These are phyloP conservation scores for Glycine soja DNA, from an alignment of 306 rosid species.

Conservation along the genomic window DNA sequence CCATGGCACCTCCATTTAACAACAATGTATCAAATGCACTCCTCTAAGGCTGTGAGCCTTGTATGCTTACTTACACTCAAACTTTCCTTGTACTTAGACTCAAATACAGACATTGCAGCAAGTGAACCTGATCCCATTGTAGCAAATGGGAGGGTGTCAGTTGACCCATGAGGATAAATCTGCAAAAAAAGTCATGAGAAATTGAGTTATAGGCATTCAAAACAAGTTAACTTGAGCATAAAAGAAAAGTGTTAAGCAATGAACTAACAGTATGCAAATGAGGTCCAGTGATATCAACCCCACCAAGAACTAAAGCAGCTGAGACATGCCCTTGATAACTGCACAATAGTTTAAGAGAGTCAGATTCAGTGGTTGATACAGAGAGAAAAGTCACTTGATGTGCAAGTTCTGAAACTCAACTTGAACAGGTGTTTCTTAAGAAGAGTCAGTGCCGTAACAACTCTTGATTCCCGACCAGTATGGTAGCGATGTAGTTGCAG, in stretches of 20 bases:
- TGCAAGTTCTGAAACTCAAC: slow-evolving; percentile 48
- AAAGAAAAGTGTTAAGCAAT: slow-evolving; percentile 22
- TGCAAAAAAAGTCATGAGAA: slow-evolving; percentile 46
- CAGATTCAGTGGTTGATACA: slow-evolving; percentile 21
- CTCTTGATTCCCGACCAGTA: slow-evolving; percentile 78
- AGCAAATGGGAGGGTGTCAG: slow-evolving; percentile 64
- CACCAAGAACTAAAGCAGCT: slow-evolving; percentile 98
- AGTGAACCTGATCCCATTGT: slow-evolving; percentile 67
- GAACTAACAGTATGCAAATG: slow-evolving; percentile 90
- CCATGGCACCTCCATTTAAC: not conserved
- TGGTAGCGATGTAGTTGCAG: slow-evolving; percentile 92
- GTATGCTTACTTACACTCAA: slow-evolving; percentile 50
- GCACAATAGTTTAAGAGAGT: slow-evolving; percentile 39
- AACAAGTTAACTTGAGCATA: slow-evolving; percentile 11
- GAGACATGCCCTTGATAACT: slow-evolving; percentile 87
- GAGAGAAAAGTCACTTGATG: slow-evolving; percentile 7
- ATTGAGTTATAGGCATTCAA: slow-evolving; percentile 33
- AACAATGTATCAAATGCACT: not conserved
- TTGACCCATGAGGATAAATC: slow-evolving; percentile 95
- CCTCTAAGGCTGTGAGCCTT: not conserved
- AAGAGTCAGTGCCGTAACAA: slow-evolving; percentile 58
- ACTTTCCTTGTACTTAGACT: slow-evolving; percentile 74
- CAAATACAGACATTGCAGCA: slow-evolving; percentile 62
- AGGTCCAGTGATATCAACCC: slow-evolving; percentile 94
- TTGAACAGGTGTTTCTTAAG: slow-evolving; percentile 63